Base-by-base conservation (phyloP, 1,284 basidiomycete genomes). In the Pterula multifida region DNA sequence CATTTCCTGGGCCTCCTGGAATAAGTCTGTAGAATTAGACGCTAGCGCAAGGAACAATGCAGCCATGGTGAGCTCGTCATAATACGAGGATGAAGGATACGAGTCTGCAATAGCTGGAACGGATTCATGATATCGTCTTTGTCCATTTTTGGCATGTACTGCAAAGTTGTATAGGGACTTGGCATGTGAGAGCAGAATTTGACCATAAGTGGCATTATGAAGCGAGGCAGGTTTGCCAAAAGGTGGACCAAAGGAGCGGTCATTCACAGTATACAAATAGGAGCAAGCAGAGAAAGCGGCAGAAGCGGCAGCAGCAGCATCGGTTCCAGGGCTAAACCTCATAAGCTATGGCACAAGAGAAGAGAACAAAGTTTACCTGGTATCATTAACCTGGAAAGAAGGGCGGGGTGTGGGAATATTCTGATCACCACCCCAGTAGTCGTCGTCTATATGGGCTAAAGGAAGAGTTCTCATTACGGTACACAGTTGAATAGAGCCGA, bases 391-490 rank as follows among this genome's bases (percentile, higher is more conserved):
- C 57, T 81, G 79, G 66, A 79, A 93, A 0, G 85, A 79, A 0
- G 81, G 76, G 26, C 92, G 79, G 26, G 81, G 78, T 12, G 64
- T 67, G 2, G 91, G 90, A 50, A 97, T 90, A 54, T 71, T 71
- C 48, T 70, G 72, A 59, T 96, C 92, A 1, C 90, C 90, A 49
- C 93, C 90, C 90, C 90, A 93, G 59, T 94, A 96, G 2, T 72
- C 71, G 56, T 89, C 78, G 63, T 93, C 87, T 23, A 76, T 58
- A 47, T 75, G 60, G 15, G 68, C 78, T 78, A 47, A 48, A 47
- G 49, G 19, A 36, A 36, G 26, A 28, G 45, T 22, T 47, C 44
- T 49, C 24, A 53, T 28, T 17, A 51, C 15, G 42, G 35, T 19
- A 19, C 13, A 39, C 47, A 45, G 46, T 13, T 9, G n/a, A 47